Base-by-base conservation (phyloP, 1,139 yeast genomes). In the Yamadazyma diddensiae region DNA sequence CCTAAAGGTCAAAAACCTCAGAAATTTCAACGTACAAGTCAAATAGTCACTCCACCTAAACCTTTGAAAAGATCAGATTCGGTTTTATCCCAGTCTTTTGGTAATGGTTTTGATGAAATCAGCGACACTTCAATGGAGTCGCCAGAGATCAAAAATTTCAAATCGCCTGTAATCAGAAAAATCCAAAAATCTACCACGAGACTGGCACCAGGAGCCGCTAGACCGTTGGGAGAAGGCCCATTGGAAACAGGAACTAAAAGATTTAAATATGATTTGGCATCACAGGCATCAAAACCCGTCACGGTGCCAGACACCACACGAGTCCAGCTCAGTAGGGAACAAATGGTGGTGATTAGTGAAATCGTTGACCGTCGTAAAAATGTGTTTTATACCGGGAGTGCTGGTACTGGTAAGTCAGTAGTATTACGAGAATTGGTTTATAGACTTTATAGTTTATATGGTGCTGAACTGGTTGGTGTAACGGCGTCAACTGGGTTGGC, bases 401-500 rank as follows among this genome's bases (percentile, higher is more conserved):
- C 94, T 1, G 94, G 94, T 58, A 83, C 94, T 1, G 94, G 94
- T 59, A 83, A 83, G 54, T 87, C 97, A 3, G 81, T 80, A 13
- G 73, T 88, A 8, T 60, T 88, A 31, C 64, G 73, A 30, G 73
- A 75, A 25, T 60, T 88, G 21, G 84, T 87, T 14, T 51, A 55
- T 9, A 53, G 60, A 11, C 55, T 63, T 5, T 57, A 65, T 28
- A 53, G 64, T 34, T 52, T 45, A 15, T 55, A 59, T 43, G 76
- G 77, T 2, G 49, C 56, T 2, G 65, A 64, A 8, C 58, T 65
- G 1, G 82, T 88, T 3, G 95, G 92, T 0, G 78, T 88, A 2
- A 83, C 95, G 1, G 97, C 97, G 0, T 84, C 95, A 0, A 87
- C 96, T 0, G 97, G 97, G 1, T 60, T 88, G 45, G 97, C 97